phyloP scores from a whole-genome alignment of 2,329 filamentous ascomycete species.

The Fusarium anthophilum region DNA sequence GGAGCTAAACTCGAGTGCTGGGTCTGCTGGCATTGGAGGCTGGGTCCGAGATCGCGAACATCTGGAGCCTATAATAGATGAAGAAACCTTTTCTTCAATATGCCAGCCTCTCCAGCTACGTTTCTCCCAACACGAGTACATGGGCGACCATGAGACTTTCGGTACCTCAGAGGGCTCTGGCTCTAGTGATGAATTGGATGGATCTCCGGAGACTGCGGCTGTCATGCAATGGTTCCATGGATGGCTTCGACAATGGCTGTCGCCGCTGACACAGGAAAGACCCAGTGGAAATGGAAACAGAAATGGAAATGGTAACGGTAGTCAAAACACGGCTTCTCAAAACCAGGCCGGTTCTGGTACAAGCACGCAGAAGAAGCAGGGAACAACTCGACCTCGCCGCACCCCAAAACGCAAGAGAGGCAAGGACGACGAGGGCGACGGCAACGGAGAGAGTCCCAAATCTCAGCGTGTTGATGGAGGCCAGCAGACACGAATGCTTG shows the following conservation, averaged over 20 bases:
- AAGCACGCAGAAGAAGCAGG: background rate
- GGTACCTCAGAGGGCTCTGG: too few species aligned
- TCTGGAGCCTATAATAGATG: too few species aligned
- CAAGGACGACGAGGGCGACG: fast-evolving
- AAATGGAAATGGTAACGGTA: fast-evolving
- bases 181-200: too few species aligned
- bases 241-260: background rate
- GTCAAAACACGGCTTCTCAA: background rate
- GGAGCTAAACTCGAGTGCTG: background rate
- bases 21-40: too few species aligned
- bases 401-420: fast-evolving
- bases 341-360: too few species aligned
- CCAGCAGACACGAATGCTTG: fast-evolving
- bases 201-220: too few species aligned
- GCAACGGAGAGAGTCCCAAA: background rate
- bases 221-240: background rate
- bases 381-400: background rate
- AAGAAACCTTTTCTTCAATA: too few species aligned
- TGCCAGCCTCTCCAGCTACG: too few species aligned
- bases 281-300: too few species aligned
- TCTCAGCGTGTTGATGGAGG: fast-evolving
- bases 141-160: too few species aligned
- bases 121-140: too few species aligned
- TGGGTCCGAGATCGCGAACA: too few species aligned
- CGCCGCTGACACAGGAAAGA: fast-evolving